A percentile compares a stretch with the other conserved stretches of the same genome.
Conservation (phyloP, 2,329 filamentous ascomycete genomes). For the Alternaria gaisen region DNA sequence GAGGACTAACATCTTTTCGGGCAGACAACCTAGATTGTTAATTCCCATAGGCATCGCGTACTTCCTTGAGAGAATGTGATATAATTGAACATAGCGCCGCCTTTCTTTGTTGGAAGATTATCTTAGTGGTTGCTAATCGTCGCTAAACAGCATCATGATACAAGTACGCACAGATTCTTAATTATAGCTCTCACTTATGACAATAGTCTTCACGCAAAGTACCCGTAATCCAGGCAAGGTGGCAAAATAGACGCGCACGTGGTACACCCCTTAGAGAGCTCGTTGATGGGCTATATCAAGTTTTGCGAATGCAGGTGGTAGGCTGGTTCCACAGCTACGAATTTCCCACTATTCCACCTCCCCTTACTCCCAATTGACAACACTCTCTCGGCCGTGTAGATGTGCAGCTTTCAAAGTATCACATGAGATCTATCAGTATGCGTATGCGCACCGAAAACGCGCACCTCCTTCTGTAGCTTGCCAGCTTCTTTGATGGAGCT, state of each 20-base stretch:
- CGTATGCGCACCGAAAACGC: too few relatives aligned
- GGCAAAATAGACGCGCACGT: neutral
- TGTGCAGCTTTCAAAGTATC: neutral
- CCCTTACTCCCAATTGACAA: rapidly evolving
- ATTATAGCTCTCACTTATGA: neutral
- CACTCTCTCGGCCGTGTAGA: too few relatives aligned
- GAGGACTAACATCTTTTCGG: neutral
- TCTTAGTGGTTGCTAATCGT: too few relatives aligned
- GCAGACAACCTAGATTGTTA: neutral
- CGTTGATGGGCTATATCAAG: neutral
- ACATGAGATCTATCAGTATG: too few relatives aligned
- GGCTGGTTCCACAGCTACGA: neutral
- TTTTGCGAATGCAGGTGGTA: neutral
- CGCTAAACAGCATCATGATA: too few relatives aligned
- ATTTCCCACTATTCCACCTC: neutral
- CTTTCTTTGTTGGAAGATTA: neutral
- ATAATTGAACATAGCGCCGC: neutral
- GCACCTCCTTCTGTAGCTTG: too few relatives aligned
- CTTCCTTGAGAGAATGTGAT: neutral
- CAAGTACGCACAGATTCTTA: too few relatives aligned
- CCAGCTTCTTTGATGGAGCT: too few relatives aligned
- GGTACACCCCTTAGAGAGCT: neutral
- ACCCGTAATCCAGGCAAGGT: neutral
- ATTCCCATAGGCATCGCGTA: neutral
- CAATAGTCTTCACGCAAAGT: neutral